These are phyloP conservation scores for Porphyrellus cyaneotinctus DNA, from an alignment of 768 basidiomycete species.

Conservation along the genomic window DNA sequence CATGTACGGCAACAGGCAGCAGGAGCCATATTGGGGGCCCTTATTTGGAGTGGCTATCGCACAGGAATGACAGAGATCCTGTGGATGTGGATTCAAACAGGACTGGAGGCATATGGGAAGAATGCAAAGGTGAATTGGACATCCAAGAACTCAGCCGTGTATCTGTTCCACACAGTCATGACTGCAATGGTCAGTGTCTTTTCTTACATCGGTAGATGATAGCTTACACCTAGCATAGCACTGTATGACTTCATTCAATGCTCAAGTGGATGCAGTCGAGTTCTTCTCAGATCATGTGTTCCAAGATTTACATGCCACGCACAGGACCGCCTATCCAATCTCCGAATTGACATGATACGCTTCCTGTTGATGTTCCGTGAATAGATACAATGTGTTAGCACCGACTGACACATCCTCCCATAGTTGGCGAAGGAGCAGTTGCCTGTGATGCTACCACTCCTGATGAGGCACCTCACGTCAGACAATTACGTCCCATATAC, in stretches of 20 bases:
- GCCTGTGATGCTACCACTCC: slow-evolving; percentile 81
- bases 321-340: slow-evolving; percentile 77
- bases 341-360: slow-evolving; percentile 95
- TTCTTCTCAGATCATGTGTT: slow-evolving; percentile 94
- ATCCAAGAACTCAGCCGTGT: slow-evolving; percentile 90
- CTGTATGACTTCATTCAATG: slow-evolving; percentile 91
- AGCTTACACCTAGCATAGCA: slow-evolving; percentile 43
- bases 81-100: slow-evolving; percentile 72
- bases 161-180: slow-evolving; percentile 89
- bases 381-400: slow-evolving; percentile 57
- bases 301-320: slow-evolving; percentile 72
- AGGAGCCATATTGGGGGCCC: slow-evolving; percentile 89
- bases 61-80: slow-evolving; percentile 84
- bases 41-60: slow-evolving; percentile 79
- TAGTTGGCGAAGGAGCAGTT: slow-evolving; percentile 93
- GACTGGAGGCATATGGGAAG: slow-evolving; percentile 63
- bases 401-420: background rate
- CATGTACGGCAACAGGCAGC: slow-evolving; percentile 90
- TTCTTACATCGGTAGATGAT: background rate
- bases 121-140: slow-evolving; percentile 72
- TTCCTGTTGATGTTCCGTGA: slow-evolving; percentile 95
- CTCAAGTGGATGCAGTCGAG: slow-evolving; percentile 87
- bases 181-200: slow-evolving; percentile 63
- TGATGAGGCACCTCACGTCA: slow-evolving; percentile 77
- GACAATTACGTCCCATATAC: slow-evolving; percentile 91